Base-by-base conservation (phyloP, 257 asterid species). In the Orobanche coerulescens region DNA sequence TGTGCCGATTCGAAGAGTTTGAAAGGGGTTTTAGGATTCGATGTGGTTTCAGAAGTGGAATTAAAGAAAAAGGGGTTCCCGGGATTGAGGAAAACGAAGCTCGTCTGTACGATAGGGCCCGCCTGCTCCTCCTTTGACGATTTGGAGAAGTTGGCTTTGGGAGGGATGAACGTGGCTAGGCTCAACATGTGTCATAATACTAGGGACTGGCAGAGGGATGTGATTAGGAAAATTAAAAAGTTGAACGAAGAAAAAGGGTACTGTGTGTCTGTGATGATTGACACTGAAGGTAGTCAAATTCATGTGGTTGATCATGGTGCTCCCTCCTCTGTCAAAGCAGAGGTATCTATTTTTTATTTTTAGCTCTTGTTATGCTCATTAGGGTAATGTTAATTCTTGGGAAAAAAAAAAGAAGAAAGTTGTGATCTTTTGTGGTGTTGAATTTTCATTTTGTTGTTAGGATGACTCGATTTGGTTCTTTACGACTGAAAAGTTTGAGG, bases 11-110 rank as follows among this genome's bases (percentile, higher is more conserved):
- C 78, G 46, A 68, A 74, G 71, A 66, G 61, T 31, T 58, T 39
- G 58, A 73, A 67, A 44, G 83, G 75, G 66, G 63, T 19, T 61
- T 11, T 81, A 58, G 87, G 81, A 6, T 62, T 85, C 51, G 96
- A 85, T 66, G 84, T 83, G 57, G 95, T 89, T 34, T 71, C 78
- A 1, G 96, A 86, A 50, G 82, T 24, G 70, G 94, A 89, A 61
- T 54, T 89, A 73, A 82, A 79, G 79, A 75, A 77, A 34, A 89
- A 76, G 58, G 96, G 94, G 39, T 88, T 88, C 33, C 50, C 83
- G 87, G 96, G 96, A 24, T 31, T 85, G 82, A 83, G 94, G 88
- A 88, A 85, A 36, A 88, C 96, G 54, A 88, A 88, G 78, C 86
- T 88, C 10, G 94, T 88, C 22, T 88, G 96, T 55, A 85, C 95